These are phyloP conservation scores for Fusarium virguliforme DNA, from an alignment of 2,329 filamentous ascomycete species.

Conservation along the genomic window DNA sequence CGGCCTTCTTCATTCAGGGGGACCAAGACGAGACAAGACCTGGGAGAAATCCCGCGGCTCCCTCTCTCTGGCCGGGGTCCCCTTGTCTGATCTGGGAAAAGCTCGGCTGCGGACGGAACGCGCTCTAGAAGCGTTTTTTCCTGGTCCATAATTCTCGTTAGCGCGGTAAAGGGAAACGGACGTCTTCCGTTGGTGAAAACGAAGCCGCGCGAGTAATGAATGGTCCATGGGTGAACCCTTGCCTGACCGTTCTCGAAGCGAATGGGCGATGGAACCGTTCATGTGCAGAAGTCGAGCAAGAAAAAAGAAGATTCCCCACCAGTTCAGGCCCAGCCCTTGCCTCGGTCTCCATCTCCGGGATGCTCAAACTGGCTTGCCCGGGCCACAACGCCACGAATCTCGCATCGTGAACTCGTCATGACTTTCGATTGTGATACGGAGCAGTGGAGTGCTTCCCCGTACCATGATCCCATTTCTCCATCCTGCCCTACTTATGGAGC, in stretches of 20 bases:
- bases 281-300: slow-evolving; percentile 19
- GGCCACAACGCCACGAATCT: slow-evolving; percentile 8
- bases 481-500: slow-evolving; percentile 11
- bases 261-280: slow-evolving; percentile 10
- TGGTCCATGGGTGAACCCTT: slow-evolving; percentile 1
- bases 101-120: slow-evolving; percentile 34
- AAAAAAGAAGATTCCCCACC: not conserved
- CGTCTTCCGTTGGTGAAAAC: slow-evolving; percentile 20
- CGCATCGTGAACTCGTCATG: not conserved
- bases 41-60: slow-evolving; percentile 6
- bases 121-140: slow-evolving; percentile 30
- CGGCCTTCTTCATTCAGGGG: slow-evolving; percentile 20
- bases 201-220: slow-evolving; percentile 6
- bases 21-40: slow-evolving; percentile 4
- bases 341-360: too few species aligned
- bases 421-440: not conserved
- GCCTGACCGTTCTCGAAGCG: slow-evolving; percentile 3
- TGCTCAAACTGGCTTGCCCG: not conserved
- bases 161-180: slow-evolving; percentile 35
- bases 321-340: not conserved
- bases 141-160: slow-evolving; percentile 39
- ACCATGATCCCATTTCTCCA: slow-evolving; percentile 1
- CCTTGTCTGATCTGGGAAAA: slow-evolving; percentile 38
- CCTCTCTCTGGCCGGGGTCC: not conserved
- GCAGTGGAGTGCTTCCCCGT: slow-evolving; percentile 1